These are phyloP conservation scores for Plasmodium coatneyi DNA, from an alignment of 169 alveolate genomes.

Conservation along the genomic window DNA sequence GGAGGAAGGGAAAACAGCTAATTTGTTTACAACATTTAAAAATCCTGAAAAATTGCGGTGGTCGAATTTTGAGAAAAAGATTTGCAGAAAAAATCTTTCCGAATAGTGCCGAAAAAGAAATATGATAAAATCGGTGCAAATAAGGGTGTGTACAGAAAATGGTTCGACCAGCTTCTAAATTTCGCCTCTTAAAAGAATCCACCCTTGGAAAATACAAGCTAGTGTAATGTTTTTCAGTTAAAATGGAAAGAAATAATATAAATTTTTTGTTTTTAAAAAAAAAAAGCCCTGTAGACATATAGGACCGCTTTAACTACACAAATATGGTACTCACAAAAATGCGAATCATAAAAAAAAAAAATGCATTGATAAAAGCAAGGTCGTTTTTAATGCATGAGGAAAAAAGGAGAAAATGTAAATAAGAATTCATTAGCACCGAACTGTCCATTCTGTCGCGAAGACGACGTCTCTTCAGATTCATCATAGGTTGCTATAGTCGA, in stretches of 20 bases:
- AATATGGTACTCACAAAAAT: background rate
- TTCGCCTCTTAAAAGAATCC: background rate
- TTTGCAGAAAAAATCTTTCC: background rate
- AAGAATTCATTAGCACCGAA: background rate
- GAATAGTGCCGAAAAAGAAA: background rate
- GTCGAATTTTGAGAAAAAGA: background rate
- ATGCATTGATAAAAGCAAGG: background rate
- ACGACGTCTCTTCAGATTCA: background rate
- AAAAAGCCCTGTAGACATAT: background rate
- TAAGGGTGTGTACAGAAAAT: background rate
- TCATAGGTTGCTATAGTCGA: slow-evolving; percentile 24
- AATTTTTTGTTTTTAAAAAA: background rate
- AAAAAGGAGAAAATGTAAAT: background rate
- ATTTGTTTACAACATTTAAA: background rate
- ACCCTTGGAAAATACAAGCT: background rate
- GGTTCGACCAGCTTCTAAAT: background rate
- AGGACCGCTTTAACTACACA: too few relatives aligned
- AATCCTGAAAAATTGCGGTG: background rate
- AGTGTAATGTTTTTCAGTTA: background rate
- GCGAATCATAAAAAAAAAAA: background rate
- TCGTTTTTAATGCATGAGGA: background rate
- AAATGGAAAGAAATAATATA: background rate
- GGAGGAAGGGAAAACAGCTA: background rate
- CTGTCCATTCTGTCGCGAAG: background rate
- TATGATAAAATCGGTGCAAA: background rate